phyloP scores from a whole-genome alignment of 192 early-diverging fungal species.

The Coemansia sp. region DNA sequence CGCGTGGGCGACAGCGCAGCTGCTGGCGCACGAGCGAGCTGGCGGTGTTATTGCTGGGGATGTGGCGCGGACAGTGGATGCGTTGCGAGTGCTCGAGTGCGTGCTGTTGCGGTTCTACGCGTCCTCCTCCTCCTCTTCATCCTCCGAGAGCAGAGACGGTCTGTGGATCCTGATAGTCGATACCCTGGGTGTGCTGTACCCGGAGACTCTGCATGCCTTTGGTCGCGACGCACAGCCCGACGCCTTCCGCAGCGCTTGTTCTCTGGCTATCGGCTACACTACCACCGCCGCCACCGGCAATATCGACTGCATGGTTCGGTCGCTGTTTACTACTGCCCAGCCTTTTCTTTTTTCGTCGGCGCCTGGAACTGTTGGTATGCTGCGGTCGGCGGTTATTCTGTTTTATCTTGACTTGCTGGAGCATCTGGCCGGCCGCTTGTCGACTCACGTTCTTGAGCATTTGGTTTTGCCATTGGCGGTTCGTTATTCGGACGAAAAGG shows the following conservation, averaged over 20 bases:
- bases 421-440: constrained; percentile 14
- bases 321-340: constrained; percentile 19
- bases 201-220: background rate
- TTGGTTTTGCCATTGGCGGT: constrained; percentile 30
- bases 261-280: constrained; percentile 1
- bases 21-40: constrained; percentile 4
- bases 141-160: no score
- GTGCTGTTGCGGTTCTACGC: constrained; percentile 9
- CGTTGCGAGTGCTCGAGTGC: background rate
- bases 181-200: constrained; percentile 18
- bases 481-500: constrained; percentile 9
- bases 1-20: background rate
- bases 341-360: constrained; percentile 17
- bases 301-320: no score
- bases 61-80: background rate
- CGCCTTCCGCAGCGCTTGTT: constrained; percentile 6
- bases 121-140: no score
- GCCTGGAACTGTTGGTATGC: no score
- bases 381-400: constrained; percentile 13
- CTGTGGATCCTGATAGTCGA: constrained; percentile 17
- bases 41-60: background rate
- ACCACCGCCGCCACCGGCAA: background rate
- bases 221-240: constrained; percentile 17
- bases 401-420: constrained; percentile 47
- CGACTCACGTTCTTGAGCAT: background rate